Evolutionary conservation across 768 basidiomycete genomes (phyloP).

Genomic region (Termitomyces titanicus): DNA sequence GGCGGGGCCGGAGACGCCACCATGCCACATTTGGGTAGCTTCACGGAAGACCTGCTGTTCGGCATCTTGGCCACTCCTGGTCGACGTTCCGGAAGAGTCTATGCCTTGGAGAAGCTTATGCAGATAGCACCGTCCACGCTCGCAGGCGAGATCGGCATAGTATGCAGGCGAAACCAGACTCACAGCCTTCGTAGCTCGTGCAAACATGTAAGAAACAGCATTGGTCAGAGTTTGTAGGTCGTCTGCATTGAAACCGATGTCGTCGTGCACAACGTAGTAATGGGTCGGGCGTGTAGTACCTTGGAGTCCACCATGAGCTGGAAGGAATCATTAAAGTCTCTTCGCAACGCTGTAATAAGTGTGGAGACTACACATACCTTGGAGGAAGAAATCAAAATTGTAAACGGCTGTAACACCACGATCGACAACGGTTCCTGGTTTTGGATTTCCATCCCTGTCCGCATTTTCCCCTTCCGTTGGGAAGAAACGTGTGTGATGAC

Average conservation of each 20-base stretch:
- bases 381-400: conserved; percentile 64
- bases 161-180: conserved; percentile 80
- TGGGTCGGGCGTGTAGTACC: conserved; percentile 75
- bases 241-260: conserved; percentile 67
- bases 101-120: conserved; percentile 65
- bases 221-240: conserved; percentile 70
- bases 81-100: conserved; percentile 27
- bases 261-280: conserved; percentile 81
- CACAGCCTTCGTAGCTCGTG: conserved; percentile 84
- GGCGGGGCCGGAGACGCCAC: not conserved
- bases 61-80: conserved; percentile 37
- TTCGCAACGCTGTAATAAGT: not conserved
- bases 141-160: conserved; percentile 70
- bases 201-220: conserved; percentile 72
- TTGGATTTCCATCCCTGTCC: conserved; percentile 69
- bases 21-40: conserved; percentile 32
- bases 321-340: not conserved
- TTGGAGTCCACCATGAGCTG: conserved; percentile 72
- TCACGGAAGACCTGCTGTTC: conserved; percentile 53
- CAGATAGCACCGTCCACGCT: conserved; percentile 68
- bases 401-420: conserved; percentile 68
- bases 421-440: conserved; percentile 80
- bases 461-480: conserved; percentile 48
- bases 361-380: conserved; percentile 36
- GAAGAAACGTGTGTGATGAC: conserved; percentile 60